phyloP scores from a whole-genome alignment of 2,329 filamentous ascomycete genomes.

The Fusarium duplospermum region DNA sequence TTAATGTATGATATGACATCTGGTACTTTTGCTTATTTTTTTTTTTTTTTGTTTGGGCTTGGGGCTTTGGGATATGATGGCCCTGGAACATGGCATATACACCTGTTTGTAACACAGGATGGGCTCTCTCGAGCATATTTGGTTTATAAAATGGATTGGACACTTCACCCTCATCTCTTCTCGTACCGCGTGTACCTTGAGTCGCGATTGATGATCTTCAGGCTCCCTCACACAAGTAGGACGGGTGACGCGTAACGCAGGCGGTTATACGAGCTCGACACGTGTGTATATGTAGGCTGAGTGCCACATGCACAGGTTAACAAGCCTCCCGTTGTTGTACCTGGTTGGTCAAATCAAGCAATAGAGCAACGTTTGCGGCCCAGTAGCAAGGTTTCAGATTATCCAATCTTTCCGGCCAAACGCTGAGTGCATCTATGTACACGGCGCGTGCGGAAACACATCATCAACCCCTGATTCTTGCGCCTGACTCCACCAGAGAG shows the following conservation, averaged over 20 bases:
- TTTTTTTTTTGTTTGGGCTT: conserved; percentile 7
- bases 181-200: background rate
- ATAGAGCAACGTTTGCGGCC: background rate
- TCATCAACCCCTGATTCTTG: background rate
- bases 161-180: background rate
- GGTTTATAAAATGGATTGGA: conserved; percentile 3
- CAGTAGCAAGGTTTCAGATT: background rate
- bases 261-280: background rate
- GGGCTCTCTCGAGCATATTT: conserved; percentile 27
- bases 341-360: conserved; percentile 3
- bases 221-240: background rate
- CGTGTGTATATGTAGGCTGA: background rate
- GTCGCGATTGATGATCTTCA: background rate
- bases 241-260: conserved; percentile 1
- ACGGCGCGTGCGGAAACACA: background rate
- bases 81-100: conserved; percentile 32
- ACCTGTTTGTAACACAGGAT: conserved; percentile 12
- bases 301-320: background rate
- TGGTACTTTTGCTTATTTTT: conserved; percentile 14
- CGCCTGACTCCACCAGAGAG: background rate
- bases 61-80: conserved; percentile 22
- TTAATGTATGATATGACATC: conserved; percentile 34
- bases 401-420: background rate
- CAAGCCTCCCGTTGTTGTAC: background rate
- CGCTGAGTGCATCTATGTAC: background rate